phyloP scores from a whole-genome alignment of 768 basidiomycete species.

The Mycena rosella region DNA sequence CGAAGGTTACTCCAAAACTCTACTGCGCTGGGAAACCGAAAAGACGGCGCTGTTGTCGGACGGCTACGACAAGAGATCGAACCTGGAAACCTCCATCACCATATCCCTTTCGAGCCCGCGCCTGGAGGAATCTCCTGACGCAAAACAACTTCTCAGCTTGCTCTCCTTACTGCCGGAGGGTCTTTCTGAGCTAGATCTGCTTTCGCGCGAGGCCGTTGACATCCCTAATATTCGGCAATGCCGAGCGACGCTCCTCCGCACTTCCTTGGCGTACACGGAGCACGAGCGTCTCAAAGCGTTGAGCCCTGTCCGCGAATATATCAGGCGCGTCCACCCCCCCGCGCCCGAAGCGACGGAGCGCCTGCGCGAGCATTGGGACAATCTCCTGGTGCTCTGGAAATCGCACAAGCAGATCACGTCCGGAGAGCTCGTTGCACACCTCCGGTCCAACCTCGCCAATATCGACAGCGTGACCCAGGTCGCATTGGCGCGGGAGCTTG shows the following conservation, averaged over 20 bases:
- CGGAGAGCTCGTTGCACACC: not conserved
- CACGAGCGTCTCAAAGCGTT: slow-evolving; percentile 12
- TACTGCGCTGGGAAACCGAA: slow-evolving; percentile 20
- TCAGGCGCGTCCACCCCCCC: not conserved
- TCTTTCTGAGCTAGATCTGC: slow-evolving; percentile 15
- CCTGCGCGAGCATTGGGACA: slow-evolving; percentile 1
- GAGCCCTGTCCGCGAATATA: slow-evolving; percentile 21
- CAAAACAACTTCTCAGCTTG: slow-evolving; percentile 17
- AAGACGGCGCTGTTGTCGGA: slow-evolving; percentile 21
- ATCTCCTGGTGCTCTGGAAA: slow-evolving; percentile 6
- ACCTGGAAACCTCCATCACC: slow-evolving; percentile 24
- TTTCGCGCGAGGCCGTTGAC: not conserved
- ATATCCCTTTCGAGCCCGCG: slow-evolving; percentile 29
- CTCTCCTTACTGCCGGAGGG: slow-evolving; percentile 28
- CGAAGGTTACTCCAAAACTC: slow-evolving; percentile 13
- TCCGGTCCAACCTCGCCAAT: not conserved
- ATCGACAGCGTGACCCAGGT: not conserved
- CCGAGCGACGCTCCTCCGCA: slow-evolving; percentile 18
- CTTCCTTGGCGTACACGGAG: slow-evolving; percentile 10
- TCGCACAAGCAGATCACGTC: not conserved
- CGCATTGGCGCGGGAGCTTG: not conserved
- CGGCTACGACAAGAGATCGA: slow-evolving; percentile 23
- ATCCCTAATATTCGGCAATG: slow-evolving; percentile 15
- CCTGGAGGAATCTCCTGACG: not conserved
- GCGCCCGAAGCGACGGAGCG: not conserved